Base-by-base conservation (phyloP, 2,329 filamentous ascomycete species). In the Diplodia seriata region DNA sequence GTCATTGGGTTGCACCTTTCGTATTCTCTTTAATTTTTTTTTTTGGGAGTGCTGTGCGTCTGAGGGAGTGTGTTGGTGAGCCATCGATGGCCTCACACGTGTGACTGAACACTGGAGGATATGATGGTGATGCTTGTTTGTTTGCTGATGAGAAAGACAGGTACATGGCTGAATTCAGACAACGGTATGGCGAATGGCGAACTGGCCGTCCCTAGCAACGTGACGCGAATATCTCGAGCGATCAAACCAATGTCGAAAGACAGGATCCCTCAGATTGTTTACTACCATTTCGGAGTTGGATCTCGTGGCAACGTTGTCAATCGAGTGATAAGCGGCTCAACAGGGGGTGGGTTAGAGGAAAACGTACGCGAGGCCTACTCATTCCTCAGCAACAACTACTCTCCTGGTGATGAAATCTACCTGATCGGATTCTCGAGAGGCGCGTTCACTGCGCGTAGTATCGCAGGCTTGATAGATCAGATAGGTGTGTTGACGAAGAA, bases 351-450 rank as follows among this genome's bases (percentile, higher is more conserved):
- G 4, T 69, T 81, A 7, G 73, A 73, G 18, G 77, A 77, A 68
- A 78, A 90, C 67, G 83, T 90, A 64, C 84, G 86, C 14, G 87
- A 89, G 74, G 85, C 86, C 1, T 90, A 90, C 72, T 81, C 84
- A 3, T 90, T 89, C 72, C 78, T 89, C 2, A 87, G 86, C 68
- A 83, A 85, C 71, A 90, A 89, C 76, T 89, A 89, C 72, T 81
- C 82, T 62, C 79, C 79, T 65, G 85, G 85, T 3, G 86, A 88
- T 69, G 62, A 56, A 84, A 87, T 70, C 85, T 88, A 55, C 76
- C 86, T 56, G 59, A 59, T 71, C 64, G 86, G 86, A 2, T 88
- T 86, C 78, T 87, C 85, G 0, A 81, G 86, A 18, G 86, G 86
- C 2, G 86, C 86, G 4, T 88, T 87, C 71, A 88, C 85, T 1